phyloP scores from a whole-genome alignment of 2,329 filamentous ascomycete species.

The Pleomassaria siparia region DNA sequence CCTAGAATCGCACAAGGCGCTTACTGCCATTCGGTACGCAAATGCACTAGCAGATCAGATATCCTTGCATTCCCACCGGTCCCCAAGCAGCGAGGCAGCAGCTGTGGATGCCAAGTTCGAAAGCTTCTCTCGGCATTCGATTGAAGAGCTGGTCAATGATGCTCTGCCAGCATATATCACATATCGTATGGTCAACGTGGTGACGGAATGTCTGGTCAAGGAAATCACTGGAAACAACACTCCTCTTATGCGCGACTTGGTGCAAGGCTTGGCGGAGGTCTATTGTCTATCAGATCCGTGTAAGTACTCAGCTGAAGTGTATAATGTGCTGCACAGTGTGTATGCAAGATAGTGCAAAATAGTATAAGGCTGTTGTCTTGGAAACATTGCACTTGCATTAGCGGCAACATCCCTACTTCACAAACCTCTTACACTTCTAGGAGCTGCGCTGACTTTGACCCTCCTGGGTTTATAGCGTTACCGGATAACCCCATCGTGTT shows the following conservation, averaged over 20 bases:
- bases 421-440: no score
- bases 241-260: constrained; percentile 62
- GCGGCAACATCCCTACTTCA: no score
- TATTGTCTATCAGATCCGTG: constrained; percentile 75
- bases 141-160: constrained; percentile 63
- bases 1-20: constrained; percentile 67
- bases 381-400: no score
- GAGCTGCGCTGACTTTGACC: no score
- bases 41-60: constrained; percentile 65
- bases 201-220: constrained; percentile 65
- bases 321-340: no score
- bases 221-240: constrained; percentile 67
- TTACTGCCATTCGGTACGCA: constrained; percentile 68
- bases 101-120: constrained; percentile 60
- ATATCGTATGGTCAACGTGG: constrained; percentile 64
- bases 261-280: constrained; percentile 70
- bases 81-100: constrained; percentile 22
- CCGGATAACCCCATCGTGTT: constrained; percentile 74
- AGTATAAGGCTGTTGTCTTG: no score
- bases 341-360: no score
- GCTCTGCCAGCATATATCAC: constrained; percentile 71
- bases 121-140: constrained; percentile 60
- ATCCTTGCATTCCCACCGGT: constrained; percentile 48
- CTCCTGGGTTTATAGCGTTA: no score
- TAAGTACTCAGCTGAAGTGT: no score